These are phyloP conservation scores for Ammopiptanthus mongolicus DNA, from an alignment of 306 rosid genomes.

Conservation along the genomic window DNA sequence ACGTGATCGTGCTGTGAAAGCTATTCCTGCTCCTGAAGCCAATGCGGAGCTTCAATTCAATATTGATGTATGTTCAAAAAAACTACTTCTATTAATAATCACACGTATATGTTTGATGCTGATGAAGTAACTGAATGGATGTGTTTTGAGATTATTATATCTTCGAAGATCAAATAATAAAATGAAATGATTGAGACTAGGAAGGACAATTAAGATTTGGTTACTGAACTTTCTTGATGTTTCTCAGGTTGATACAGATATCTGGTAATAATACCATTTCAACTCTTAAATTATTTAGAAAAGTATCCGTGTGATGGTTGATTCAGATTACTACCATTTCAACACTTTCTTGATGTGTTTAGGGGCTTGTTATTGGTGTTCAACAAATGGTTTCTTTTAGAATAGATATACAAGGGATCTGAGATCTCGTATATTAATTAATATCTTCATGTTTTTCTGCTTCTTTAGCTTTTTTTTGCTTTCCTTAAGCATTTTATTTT, in stretches of 20 bases:
- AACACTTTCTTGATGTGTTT: not conserved
- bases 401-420: not conserved
- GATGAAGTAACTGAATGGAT: not conserved
- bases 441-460: not conserved
- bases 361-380: not conserved
- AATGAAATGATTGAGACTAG: not conserved
- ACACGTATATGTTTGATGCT: not conserved
- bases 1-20: slow-evolving; percentile 59
- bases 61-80: slow-evolving; percentile 62
- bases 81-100: slow-evolving; percentile 10
- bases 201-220: slow-evolving; percentile 6
- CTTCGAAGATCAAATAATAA: not conserved
- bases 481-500: not conserved
- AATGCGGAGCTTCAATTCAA: slow-evolving; percentile 88
- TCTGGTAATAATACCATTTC: not conserved
- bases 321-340: not conserved
- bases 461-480: not conserved
- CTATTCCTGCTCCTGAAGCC: slow-evolving; percentile 82
- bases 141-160: slow-evolving; percentile 17
- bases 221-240: not conserved
- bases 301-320: too few species aligned
- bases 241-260: not conserved
- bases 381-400: not conserved
- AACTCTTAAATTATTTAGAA: not conserved
- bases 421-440: not conserved